Evolutionary conservation across 2,329 filamentous ascomycete species (phyloP), one percentile per base, ranked within the genome.

Genomic region (Xylaria sp.): DNA sequence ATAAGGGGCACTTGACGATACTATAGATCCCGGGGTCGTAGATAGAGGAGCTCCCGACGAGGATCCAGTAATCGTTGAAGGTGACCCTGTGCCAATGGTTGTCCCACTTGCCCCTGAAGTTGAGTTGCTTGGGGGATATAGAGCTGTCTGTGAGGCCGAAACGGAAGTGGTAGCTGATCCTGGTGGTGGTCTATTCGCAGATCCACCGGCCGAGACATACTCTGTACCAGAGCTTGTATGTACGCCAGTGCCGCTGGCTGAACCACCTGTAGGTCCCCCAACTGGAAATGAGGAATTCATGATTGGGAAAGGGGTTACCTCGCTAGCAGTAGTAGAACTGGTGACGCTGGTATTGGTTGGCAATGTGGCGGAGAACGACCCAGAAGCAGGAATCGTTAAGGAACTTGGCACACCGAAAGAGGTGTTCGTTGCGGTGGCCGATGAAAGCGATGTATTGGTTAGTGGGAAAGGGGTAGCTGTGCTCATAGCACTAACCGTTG

Each of bases 401-500:
- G 63, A 66, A 27, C 55, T 35, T n/a, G 21, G 29, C 6, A 25
- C 47, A 35, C 32, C 53, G 8, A 18, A 57, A 10, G 61, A 54
- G 13, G 35, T 23, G 27, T 40, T 63, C 8, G 65, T 60, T 9
- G 35, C 42, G 9, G 44, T 50, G 18, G 48, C 21, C 5, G 47
- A 16, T 50, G 40, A 3, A 25, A 69, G 8, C 16, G 66, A 64
- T 4, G 66, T 64, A 25, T 60, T 66, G 4, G 66, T 54, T n/a
- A 60, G 12, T 27, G 60, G 60, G 58, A 62, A 69, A 13, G 61
- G 42, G 21, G 63, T 48, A 53, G 53, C 58, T 23, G 58, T 61
- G 42, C 44, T 66, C 42, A 71, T 71, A 48, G 65, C 65, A n/a
- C 66, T 57, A 29, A 29, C 59, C 3, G 53, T 42, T 40, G 65